These are phyloP conservation scores for Ganoderma sinense DNA, from an alignment of 1,284 basidiomycete genomes.

Conservation along the genomic window DNA sequence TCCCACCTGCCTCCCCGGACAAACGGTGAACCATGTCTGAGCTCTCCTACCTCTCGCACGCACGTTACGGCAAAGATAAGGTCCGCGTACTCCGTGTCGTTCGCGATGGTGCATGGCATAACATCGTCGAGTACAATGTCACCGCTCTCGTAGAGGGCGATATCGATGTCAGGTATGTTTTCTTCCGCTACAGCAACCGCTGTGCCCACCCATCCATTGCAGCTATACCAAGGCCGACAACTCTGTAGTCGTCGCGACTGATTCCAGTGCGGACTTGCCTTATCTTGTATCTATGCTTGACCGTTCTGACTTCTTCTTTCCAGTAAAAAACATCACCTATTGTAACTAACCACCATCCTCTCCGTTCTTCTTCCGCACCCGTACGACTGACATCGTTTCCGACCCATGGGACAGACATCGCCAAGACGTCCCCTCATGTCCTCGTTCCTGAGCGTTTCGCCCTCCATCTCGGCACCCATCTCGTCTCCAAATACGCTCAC, in stretches of 20 bases:
- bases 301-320: neutral
- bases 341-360: conserved; percentile 50
- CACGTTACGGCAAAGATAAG: conserved; percentile 88
- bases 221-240: conserved; percentile 90
- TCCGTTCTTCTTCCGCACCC: neutral
- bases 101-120: conserved; percentile 71
- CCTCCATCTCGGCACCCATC: conserved; percentile 85
- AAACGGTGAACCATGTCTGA: conserved; percentile 8
- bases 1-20: neutral
- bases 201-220: neutral
- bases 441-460: conserved; percentile 88
- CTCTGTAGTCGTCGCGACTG: conserved; percentile 85
- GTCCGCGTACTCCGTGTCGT: conserved; percentile 87
- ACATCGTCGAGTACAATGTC: conserved; percentile 85
- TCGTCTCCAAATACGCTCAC: conserved; percentile 87
- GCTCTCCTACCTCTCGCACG: conserved; percentile 49
- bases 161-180: conserved; percentile 70
- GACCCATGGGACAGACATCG: conserved; percentile 62
- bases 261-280: conserved; percentile 69
- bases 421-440: conserved; percentile 88
- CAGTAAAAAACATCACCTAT: conserved; percentile 94
- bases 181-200: neutral
- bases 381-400: neutral
- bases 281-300: neutral
- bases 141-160: conserved; percentile 82